Evolutionary conservation across 768 basidiomycete species (phyloP).

Genomic region (Rhizopogon sp.): DNA sequence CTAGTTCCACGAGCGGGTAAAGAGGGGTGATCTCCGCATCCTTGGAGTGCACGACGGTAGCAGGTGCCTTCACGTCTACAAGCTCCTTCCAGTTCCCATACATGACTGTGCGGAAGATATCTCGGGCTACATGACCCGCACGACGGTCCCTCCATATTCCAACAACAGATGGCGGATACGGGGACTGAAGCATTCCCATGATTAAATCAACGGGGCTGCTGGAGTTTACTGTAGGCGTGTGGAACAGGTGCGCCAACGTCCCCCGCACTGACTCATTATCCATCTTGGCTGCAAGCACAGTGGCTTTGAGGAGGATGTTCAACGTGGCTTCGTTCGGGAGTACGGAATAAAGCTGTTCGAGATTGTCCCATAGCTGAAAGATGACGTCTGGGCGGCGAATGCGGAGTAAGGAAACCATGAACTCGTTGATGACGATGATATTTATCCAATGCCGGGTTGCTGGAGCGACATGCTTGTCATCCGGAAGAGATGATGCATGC

Average conservation of each 20-base stretch:
- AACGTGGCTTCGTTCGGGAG: constrained; percentile 53
- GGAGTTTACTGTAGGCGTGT: constrained; percentile 8
- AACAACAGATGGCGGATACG: constrained; percentile 24
- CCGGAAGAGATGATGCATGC: constrained; percentile 4
- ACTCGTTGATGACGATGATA: constrained; percentile 32
- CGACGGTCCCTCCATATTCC: constrained; percentile 42
- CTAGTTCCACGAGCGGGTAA: constrained; percentile 24
- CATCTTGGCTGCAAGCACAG: constrained; percentile 45
- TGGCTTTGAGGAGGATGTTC: constrained; percentile 54
- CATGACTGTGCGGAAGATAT: constrained; percentile 51
- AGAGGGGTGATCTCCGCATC: constrained; percentile 14
- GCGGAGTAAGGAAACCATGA: constrained; percentile 45
- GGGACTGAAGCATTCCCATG: constrained; percentile 18
- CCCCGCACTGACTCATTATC: constrained; percentile 49
- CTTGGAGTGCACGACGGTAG: constrained; percentile 26
- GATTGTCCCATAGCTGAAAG: constrained; percentile 65
- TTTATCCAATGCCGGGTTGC: constrained; percentile 9
- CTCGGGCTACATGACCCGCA: constrained; percentile 44
- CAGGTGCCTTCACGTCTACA: constrained; percentile 29
- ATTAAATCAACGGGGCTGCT: constrained; percentile 22
- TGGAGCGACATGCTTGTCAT: neutral
- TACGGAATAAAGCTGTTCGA: constrained; percentile 53
- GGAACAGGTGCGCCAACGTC: constrained; percentile 38
- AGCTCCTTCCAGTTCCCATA: constrained; percentile 53
- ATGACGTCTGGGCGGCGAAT: constrained; percentile 57